These are phyloP conservation scores for Emergomyces orientalis DNA, from an alignment of 2,329 filamentous ascomycete species.

Conservation along the genomic window DNA sequence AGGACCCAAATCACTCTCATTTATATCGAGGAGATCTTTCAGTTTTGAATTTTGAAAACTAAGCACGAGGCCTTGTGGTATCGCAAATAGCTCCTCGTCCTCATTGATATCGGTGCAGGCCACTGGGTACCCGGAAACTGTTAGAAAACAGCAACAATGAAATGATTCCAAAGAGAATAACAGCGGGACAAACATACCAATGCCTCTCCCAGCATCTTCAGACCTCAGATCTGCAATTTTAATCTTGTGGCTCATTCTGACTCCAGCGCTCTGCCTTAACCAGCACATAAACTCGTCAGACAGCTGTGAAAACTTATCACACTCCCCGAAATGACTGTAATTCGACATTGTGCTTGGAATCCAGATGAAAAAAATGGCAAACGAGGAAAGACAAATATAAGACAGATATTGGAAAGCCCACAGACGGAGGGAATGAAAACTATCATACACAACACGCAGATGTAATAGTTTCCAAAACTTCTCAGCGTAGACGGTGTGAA, in stretches of 20 bases:
- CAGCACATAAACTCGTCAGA: constrained; percentile 49
- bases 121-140: constrained; percentile 43
- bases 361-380: background rate
- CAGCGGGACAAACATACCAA: constrained; percentile 43
- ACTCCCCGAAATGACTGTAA: constrained; percentile 26
- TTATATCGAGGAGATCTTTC: constrained; percentile 45
- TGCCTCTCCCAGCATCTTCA: constrained; percentile 50
- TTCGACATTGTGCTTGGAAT: constrained; percentile 25
- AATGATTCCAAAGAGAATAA: constrained; percentile 13
- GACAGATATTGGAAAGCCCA: background rate
- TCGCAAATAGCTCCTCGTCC: constrained; percentile 70
- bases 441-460: constrained; percentile 10
- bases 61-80: constrained; percentile 63
- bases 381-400: background rate
- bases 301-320: constrained; percentile 35
- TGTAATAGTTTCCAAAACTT: constrained; percentile 13
- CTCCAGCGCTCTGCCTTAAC: constrained; percentile 44
- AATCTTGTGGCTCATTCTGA: constrained; percentile 50
- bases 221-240: constrained; percentile 48
- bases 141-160: constrained; percentile 17
- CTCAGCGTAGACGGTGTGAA: constrained; percentile 16
- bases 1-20: constrained; percentile 43
- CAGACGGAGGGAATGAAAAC: constrained; percentile 9
- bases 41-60: constrained; percentile 64
- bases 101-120: constrained; percentile 59